Evolutionary conservation across 495 filamentous ascomycete species (phyloP), one percentile per base, ranked within the genome.

Genomic region (Hyaloscypha variabilis): DNA sequence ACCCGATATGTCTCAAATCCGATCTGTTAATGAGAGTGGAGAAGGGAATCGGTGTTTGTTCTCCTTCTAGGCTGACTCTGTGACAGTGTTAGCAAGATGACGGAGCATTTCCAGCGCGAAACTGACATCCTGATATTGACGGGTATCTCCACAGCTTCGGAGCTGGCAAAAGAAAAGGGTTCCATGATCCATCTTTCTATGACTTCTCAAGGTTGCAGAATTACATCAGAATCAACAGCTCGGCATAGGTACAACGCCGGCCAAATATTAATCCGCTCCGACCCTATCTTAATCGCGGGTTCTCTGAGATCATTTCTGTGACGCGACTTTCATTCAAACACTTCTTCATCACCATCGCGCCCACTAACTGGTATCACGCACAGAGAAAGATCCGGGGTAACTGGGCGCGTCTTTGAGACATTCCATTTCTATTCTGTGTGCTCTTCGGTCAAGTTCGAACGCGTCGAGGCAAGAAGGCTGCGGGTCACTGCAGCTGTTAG

Each of bases 91-190:
- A 72, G 60, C n/a, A 58, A 74, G 39, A 42, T 26, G 21, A 2
- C 23, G 23, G 52, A 31, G 50, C 29, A 60, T 14, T 14, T 6
- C 19, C 8, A 51, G 19, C 34, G 23, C 63, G 65, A 39, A 59
- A 77, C 82, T 71, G 76, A 91, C 93, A 97, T 92, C 78, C 91
- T 92, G 64, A 98, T 86, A 77, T 87, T 88, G 60, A 97, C 85
- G 19, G 90, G 85, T 65, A 91, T 85, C 69, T 92, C 82, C 63
- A 97, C 82, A 73, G 86, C 82, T 50, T 90, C 88, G 53, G 95
- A 97, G 69, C 86, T 90, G 54, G 92, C 93, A 80, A 98, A 98
- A 1, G 92, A 94, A 76, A 96, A 97, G 52, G 93, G 88, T 72
- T 99, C 95, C 93, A 97, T 97, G 58, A 36, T 67, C 62, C 70